A percentile compares a stretch with the other conserved stretches of the same genome.
phyloP scores from a whole-genome alignment of 129 eudicot species.

The Escallonia rubra region DNA sequence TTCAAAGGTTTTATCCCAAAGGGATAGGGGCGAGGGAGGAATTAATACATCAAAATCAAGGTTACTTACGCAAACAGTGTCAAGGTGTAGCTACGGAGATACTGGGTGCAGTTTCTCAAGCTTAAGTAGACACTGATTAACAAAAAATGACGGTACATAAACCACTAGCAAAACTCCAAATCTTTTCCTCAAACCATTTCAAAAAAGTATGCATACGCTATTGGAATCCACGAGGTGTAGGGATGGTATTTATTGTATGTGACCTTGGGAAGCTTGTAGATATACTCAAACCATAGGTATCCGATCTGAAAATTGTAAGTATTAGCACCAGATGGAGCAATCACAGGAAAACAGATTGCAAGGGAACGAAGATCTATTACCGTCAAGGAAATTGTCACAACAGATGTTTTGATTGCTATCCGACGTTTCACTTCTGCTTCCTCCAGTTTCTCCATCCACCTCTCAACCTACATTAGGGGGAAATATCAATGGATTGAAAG shows the following conservation, averaged over 20 bases:
- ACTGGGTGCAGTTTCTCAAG: conserved; percentile 74
- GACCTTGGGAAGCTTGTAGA: conserved; percentile 84
- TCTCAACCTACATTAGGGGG: conserved; percentile 47
- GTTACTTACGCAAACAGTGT: conserved; percentile 81
- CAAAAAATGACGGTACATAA: conserved; percentile 6
- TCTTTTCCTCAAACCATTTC: background rate
- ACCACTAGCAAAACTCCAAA: background rate
- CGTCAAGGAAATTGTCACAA: conserved; percentile 37
- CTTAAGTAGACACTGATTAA: conserved; percentile 66
- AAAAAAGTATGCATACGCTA: conserved; percentile 42
- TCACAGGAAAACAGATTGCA: background rate
- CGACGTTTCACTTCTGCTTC: conserved; percentile 72
- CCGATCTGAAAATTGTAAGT: conserved; percentile 47
- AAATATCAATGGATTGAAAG: no score
- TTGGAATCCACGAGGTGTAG: conserved; percentile 97
- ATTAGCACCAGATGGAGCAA: conserved; percentile 1
- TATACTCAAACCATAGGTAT: conserved; percentile 71
- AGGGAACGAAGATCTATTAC: conserved; percentile 25
- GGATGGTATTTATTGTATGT: conserved; percentile 87
- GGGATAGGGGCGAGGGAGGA: background rate
- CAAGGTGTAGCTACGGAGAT: conserved; percentile 60
- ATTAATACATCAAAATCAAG: background rate
- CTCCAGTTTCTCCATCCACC: conserved; percentile 94
- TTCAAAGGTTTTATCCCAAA: background rate
- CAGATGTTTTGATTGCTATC: conserved; percentile 47